Percentiles rank a stretch among this genome's conserved stretches.
Evolutionary conservation across 306 rosid species (phyloP).

Genomic region (Acacia confusa): DNA sequence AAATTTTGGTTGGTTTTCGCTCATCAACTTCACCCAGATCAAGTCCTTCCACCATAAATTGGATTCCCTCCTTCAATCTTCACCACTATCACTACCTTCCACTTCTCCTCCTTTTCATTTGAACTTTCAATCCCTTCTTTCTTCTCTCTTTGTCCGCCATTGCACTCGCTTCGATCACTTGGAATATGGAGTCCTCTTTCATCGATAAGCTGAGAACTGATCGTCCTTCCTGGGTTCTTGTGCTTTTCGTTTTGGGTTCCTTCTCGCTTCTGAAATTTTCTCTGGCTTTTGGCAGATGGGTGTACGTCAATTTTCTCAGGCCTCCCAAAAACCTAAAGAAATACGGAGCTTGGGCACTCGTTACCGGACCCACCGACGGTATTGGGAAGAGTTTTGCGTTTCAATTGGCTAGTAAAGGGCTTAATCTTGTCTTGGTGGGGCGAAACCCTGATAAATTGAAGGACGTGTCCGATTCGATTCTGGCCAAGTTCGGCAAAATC

Average conservation of each 20-base stretch:
- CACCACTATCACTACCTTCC: background rate
- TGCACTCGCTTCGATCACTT: background rate
- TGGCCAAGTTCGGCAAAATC: conserved; percentile 54
- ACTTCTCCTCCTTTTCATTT: background rate
- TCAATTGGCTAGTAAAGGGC: conserved; percentile 66
- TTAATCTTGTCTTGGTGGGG: conserved; percentile 73
- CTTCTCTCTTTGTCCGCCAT: background rate
- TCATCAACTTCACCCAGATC: conserved; percentile 62
- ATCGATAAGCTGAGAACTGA: conserved; percentile 41
- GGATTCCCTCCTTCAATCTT: background rate
- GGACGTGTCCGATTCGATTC: conserved; percentile 62
- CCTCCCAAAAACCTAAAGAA: conserved; percentile 60
- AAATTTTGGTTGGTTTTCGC: conserved; percentile 59
- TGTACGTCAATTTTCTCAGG: conserved; percentile 73
- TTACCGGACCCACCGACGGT: conserved; percentile 80
- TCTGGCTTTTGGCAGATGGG: conserved; percentile 51
- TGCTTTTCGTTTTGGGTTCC: conserved; percentile 48
- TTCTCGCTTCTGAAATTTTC: conserved; percentile 46
- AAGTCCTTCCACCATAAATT: background rate
- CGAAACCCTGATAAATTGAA: conserved; percentile 79
- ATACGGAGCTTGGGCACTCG: conserved; percentile 81
- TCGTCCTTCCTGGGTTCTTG: conserved; percentile 60
- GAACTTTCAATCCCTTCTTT: background rate
- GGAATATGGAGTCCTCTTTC: conserved; percentile 45
- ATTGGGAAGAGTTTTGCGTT: conserved; percentile 80